Percentiles rank a stretch among this genome's conserved stretches.
Conservation (phyloP, 306 rosid genomes). For the Cicer cuneatum region DNA sequence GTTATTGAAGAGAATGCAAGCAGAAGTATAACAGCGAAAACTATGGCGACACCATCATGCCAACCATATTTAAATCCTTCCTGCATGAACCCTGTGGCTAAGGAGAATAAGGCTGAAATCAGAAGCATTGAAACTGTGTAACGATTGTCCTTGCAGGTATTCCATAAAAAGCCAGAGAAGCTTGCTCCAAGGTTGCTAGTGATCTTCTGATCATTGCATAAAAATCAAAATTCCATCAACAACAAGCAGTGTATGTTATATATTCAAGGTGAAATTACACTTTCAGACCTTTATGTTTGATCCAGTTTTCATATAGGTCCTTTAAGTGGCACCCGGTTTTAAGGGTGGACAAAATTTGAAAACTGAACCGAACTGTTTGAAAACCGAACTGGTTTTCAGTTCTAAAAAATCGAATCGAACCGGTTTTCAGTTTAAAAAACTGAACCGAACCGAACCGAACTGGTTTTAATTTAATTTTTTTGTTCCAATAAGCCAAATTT, state of each 20-base stretch:
- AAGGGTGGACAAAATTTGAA: no score
- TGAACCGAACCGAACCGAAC: no score
- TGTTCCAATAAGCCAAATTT: no score
- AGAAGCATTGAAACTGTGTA: slow-evolving; percentile 47
- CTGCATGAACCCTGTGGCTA: slow-evolving; percentile 50
- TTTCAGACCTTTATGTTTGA: no score
- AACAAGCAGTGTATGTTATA: not conserved
- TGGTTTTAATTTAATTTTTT: no score
- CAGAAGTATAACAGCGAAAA: slow-evolving; percentile 47
- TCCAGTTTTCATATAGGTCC: no score
- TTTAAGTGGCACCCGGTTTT: no score
- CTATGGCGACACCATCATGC: slow-evolving; percentile 62
- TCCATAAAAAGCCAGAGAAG: slow-evolving; percentile 41
- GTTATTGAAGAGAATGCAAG: slow-evolving; percentile 47
- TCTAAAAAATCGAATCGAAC: no score
- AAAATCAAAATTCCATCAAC: slow-evolving; percentile 32
- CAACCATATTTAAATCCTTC: slow-evolving; percentile 64
- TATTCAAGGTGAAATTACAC: no score
- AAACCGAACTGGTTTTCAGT: no score
- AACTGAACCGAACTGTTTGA: no score
- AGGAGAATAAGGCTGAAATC: slow-evolving; percentile 53
- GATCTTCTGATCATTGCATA: slow-evolving; percentile 9
- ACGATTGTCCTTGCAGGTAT: slow-evolving; percentile 44
- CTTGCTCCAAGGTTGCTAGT: slow-evolving; percentile 10
- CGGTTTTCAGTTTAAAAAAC: no score